Percentiles rank a stretch among this genome's conserved stretches.
Evolutionary conservation across 2,329 filamentous ascomycete species (phyloP).

Genomic region (Botryotinia narcissicola): DNA sequence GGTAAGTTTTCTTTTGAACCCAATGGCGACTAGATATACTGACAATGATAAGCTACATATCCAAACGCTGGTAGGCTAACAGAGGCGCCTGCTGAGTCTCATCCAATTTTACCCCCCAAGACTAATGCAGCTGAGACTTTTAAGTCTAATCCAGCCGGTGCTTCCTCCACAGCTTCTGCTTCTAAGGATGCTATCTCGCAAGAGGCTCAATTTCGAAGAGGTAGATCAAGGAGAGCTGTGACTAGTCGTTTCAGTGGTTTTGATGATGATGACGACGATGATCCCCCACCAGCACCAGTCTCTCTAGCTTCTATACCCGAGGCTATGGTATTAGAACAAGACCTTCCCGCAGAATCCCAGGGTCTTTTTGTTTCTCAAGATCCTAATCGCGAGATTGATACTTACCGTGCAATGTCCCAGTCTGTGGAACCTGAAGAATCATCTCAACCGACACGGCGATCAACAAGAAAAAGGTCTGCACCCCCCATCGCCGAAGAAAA

Average conservation of each 20-base stretch:
- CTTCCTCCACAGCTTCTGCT: slow-evolving; percentile 24
- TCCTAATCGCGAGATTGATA: slow-evolving; percentile 33
- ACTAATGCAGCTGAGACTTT: background rate
- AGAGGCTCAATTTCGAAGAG: slow-evolving; percentile 25
- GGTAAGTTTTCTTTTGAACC: slow-evolving; percentile 26
- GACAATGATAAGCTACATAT: slow-evolving; percentile 22
- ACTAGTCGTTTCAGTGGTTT: slow-evolving; percentile 72
- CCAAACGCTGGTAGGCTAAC: slow-evolving; percentile 9
- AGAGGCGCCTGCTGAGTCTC: background rate
- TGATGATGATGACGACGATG: slow-evolving; percentile 55
- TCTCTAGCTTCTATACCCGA: slow-evolving; percentile 31
- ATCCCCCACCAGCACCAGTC: background rate
- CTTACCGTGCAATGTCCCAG: slow-evolving; percentile 26
- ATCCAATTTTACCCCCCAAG: slow-evolving; percentile 1
- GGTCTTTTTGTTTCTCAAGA: slow-evolving; percentile 58
- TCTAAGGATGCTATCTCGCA: slow-evolving; percentile 1
- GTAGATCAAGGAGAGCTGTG: slow-evolving; percentile 44
- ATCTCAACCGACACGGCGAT: background rate
- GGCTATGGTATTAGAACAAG: slow-evolving; percentile 57
- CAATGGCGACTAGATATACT: background rate
- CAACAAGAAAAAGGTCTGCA: slow-evolving; percentile 45
- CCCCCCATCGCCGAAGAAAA: slow-evolving; percentile 41
- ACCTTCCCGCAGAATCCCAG: slow-evolving; percentile 28
- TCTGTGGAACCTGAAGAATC: slow-evolving; percentile 19
- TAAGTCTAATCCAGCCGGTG: slow-evolving; percentile 11